Base-by-base conservation (phyloP, 2,329 filamentous ascomycete genomes). In the Trematosphaeria pertusa region DNA sequence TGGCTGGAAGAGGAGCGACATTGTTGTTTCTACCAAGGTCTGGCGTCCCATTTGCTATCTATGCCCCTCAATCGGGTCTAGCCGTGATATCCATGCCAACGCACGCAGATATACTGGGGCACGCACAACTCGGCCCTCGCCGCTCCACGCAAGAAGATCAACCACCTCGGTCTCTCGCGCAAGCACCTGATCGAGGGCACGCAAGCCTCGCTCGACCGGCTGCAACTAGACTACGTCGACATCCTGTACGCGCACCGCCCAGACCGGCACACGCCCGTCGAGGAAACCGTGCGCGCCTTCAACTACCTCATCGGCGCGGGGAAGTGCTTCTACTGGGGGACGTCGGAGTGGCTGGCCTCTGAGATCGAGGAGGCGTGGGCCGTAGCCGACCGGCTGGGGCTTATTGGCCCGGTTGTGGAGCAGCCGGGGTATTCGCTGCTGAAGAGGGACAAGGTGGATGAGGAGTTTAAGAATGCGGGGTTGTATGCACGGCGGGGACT, bases 161-260 rank as follows among this genome's bases (percentile, higher is more conserved):
- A 88, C 73, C 87, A 87, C 70, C 76, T 77, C 46, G 86, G 86
- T 5, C 78, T 89, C 21, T 86, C 82, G 3, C 78, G 85, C 43
- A 89, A 89, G 70, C 86, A 88, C 70, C 76, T 89, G 43, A 75
- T 88, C 52, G 86, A 89, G 73, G 86, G 85, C 19, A 78, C 85
- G 54, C 77, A 83, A 40, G 75, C 76, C 21, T 82, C 81, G 7
- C 76, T 89, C 21, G 72, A 82, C 61, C 80, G 83, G 20, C 73
- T 86, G 24, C 52, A 76, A 61, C 75, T 85, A 36, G 74, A 80
- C 31, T 86, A 87, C 60, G 85, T 89, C 30, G 87, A 89, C 62
- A 73, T 88, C 33, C 78, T 89, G 57, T 87, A 86, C 61, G 85
- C 86, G 12, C 86, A 89, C 72, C 80, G 86, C 15, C 83, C 85